Evolutionary conservation across 768 basidiomycete species (phyloP).

Genomic region (Hydnomerulius pinastri): DNA sequence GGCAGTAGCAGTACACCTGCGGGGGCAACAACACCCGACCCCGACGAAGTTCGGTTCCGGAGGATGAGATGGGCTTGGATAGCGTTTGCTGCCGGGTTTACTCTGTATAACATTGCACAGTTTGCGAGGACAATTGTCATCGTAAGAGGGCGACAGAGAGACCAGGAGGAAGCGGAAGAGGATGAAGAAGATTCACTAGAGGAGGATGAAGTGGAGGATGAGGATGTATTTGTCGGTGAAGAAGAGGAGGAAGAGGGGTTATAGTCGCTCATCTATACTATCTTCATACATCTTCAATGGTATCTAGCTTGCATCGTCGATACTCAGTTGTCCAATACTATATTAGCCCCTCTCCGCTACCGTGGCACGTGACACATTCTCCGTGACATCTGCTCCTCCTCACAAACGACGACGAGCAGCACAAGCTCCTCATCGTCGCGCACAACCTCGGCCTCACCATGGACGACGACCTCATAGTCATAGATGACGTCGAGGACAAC

Average conservation of each 20-base stretch:
- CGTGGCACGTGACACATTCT: conserved; percentile 19
- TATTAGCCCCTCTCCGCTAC: background rate
- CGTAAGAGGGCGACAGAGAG: background rate
- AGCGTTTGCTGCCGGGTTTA: conserved; percentile 44
- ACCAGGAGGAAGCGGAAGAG: background rate
- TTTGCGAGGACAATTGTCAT: conserved; percentile 6
- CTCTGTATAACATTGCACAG: conserved; percentile 39
- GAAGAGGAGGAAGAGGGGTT: conserved; percentile 10
- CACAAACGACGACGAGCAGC: background rate
- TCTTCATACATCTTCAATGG: no score
- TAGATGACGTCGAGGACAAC: conserved; percentile 55
- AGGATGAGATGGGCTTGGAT: conserved; percentile 57
- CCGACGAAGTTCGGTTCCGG: conserved; percentile 48
- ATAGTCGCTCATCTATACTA: no score
- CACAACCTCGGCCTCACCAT: conserved; percentile 28
- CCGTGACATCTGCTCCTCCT: conserved; percentile 2
- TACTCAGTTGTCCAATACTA: no score
- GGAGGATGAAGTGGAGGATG: conserved; percentile 17
- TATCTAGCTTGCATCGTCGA: no score
- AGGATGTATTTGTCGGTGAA: conserved; percentile 10
- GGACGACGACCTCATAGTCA: conserved; percentile 65
- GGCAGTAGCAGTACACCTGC: conserved; percentile 9
- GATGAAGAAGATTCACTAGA: conserved; percentile 4
- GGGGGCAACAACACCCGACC: conserved; percentile 21
- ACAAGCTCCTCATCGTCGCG: background rate